phyloP scores from a whole-genome alignment of 352 stramenopile species.

The Phytophthora constricta region DNA sequence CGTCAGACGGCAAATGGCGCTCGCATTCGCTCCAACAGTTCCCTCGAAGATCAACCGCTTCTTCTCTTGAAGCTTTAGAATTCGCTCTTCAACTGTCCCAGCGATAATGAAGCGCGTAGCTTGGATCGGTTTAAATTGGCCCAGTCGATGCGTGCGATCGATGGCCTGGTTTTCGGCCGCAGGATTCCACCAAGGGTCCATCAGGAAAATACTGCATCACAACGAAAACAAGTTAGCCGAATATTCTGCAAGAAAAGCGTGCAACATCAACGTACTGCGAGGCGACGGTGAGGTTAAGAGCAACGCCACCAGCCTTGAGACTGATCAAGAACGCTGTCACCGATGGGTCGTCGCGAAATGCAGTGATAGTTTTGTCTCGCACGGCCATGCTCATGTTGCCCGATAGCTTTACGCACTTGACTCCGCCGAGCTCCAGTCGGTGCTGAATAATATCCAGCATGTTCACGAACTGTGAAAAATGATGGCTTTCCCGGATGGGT shows the following conservation, averaged over 20 bases:
- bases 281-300: constrained; percentile 98
- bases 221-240: constrained; percentile 23
- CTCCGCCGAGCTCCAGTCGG: constrained; percentile 88
- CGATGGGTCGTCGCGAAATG: constrained; percentile 90
- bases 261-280: constrained; percentile 84
- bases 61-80: constrained; percentile 96
- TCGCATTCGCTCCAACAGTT: constrained; percentile 95
- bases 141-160: constrained; percentile 97
- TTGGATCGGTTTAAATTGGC: constrained; percentile 97
- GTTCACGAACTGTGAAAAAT: constrained; percentile 99
- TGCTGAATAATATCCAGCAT: constrained; percentile 99
- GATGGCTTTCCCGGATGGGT: constrained; percentile 97
- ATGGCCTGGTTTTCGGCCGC: constrained; percentile 96
- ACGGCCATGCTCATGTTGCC: constrained; percentile 91
- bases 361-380: constrained; percentile 80
- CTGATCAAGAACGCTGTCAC: constrained; percentile 98
- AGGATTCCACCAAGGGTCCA: constrained; percentile 99
- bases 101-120: constrained; percentile 98
- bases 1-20: constrained; percentile 90
- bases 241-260: too few relatives aligned
- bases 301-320: constrained; percentile 98
- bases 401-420: constrained; percentile 92
- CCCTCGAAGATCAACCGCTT: constrained; percentile 98
- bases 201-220: constrained; percentile 92
- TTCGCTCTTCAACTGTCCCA: constrained; percentile 98